Evolutionary conservation across 2,329 filamentous ascomycete genomes (phyloP), one percentile per base, ranked within the genome.

Genomic region (Aspergillus sojae): DNA sequence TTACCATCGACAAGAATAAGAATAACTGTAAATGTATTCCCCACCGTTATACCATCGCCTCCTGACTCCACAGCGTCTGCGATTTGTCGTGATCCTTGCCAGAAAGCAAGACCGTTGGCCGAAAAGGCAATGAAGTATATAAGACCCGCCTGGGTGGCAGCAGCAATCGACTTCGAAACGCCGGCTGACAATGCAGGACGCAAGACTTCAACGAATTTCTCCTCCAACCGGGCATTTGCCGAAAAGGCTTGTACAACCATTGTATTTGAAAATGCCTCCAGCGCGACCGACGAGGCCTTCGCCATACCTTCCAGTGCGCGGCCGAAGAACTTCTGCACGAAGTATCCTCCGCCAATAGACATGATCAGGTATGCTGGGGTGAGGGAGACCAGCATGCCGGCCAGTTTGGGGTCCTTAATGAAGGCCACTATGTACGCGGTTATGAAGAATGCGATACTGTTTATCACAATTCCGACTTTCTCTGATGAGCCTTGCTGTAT

Each of bases 401-500:
- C 88, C 10, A 92, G 80, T 55, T 81, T 81, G 19, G 84, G 80
- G 68, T 90, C 82, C 70, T 89, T 87, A 72, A 88, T 85, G 66
- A 91, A 91, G 1, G 88, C 88, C 19, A 91, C 85, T 5, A 88
- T 80, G 65, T 89, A 91, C 3, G 88, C 86, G 0, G 89, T 87
- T 58, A 90, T 72, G 71, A 91, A 91, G 74, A 90, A 91, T 2
- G 87, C 6, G 7, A 41, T 5, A 5, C 39, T 41, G 39, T 41
- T 41, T 19, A 32, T 46, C 46, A 86, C 12, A 86, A 74, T 57
- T 84, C 88, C 28, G 84, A 90, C 88, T 73, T 92, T 92, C 75
- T 91, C 89, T 1, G 86, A 88, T 0, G 89, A 90, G 14, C 89
- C 89, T 0, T 85, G 84, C 69, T 89, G 89, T 58, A 92, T 86